These are phyloP conservation scores for Rhodotorula sp. DNA, from an alignment of 1,284 basidiomycete species.

Conservation along the genomic window DNA sequence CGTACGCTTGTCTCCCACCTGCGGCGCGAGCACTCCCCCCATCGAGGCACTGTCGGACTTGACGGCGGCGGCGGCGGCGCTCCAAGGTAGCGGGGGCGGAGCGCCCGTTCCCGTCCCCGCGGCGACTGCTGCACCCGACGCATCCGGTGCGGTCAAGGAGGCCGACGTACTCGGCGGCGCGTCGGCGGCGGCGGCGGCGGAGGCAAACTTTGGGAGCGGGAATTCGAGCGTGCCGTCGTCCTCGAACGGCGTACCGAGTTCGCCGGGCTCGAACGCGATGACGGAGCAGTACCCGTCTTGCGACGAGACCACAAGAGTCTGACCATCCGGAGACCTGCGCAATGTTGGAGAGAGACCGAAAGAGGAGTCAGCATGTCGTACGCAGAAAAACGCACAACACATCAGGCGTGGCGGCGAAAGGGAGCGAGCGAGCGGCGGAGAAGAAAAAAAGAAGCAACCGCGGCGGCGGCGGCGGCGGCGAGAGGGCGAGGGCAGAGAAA, in stretches of 20 bases:
- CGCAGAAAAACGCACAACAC: too few species aligned
- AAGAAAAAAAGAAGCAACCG: too few species aligned
- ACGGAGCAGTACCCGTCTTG: constrained; percentile 97
- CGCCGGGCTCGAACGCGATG: constrained; percentile 72
- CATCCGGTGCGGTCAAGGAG: background rate
- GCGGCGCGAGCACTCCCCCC: background rate
- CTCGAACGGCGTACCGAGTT: constrained; percentile 66
- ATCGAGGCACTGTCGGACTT: background rate
- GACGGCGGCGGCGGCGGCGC: background rate
- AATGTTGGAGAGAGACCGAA: too few species aligned
- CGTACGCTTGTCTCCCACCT: background rate
- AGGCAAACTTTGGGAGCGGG: background rate
- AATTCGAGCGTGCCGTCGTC: constrained; percentile 1
- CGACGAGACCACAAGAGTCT: constrained; percentile 85
- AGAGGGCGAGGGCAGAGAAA: background rate
- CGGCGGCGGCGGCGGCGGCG: too few species aligned
- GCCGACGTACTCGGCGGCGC: background rate
- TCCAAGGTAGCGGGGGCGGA: background rate
- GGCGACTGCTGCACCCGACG: background rate
- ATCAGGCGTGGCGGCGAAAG: too few species aligned
- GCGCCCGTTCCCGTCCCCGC: background rate
- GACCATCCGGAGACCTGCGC: constrained; percentile 88
- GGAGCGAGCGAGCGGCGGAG: too few species aligned
- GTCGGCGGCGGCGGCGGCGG: too few species aligned
- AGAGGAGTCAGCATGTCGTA: too few species aligned